Base-by-base conservation (phyloP, 2,329 filamentous ascomycete genomes). In the Aspergillus phoenicis region DNA sequence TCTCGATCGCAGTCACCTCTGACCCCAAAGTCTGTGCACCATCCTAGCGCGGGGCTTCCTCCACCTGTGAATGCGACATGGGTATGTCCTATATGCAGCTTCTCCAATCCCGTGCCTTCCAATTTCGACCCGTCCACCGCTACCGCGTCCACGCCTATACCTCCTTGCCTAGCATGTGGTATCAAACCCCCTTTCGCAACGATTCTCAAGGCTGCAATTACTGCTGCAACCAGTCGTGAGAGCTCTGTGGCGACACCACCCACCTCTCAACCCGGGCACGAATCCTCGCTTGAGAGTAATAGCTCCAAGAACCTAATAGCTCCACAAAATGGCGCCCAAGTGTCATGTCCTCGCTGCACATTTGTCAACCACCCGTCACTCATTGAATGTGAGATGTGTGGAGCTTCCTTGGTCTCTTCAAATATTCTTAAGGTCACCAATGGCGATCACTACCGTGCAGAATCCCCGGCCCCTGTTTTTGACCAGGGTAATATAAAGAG, bases 61-160 rank as follows among this genome's bases (percentile, higher is more conserved):
- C 73, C 69, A 66, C 78, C 67, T 59, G 77, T 79, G 52, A 66
- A 85, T 62, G 91, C 91, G 5, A 97, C 93, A 4, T 98, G 94
- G 94, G 89, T 98, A 20, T 98, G 94, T 79, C 90, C 91, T 1
- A 98, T 98, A 70, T 98, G 94, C 82, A 94, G 91, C 67, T 96
- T 96, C 73, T 94, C 93, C 8, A 98, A 98, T 71, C 89, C 91
- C 0, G 88, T 97, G 1, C 93, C 95, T 0, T 91, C 91, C 39
- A 97, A 97, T 75, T 98, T 98, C 74, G 94, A 98, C 70, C 91
- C 93, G 0, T 84, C 88, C 1, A 88, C 89, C 2, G 92, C 92
- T 8, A 95, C 87, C 63, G 86, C 88, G 20, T 87, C 92, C 64
- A 96, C 91, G 5, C 89, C 89, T 8, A 79, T 97, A 22, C 90